Percentiles rank a stretch among this genome's conserved stretches.
phyloP scores from a whole-genome alignment of 805 yeast species.

The Myxozyma neotropica region DNA sequence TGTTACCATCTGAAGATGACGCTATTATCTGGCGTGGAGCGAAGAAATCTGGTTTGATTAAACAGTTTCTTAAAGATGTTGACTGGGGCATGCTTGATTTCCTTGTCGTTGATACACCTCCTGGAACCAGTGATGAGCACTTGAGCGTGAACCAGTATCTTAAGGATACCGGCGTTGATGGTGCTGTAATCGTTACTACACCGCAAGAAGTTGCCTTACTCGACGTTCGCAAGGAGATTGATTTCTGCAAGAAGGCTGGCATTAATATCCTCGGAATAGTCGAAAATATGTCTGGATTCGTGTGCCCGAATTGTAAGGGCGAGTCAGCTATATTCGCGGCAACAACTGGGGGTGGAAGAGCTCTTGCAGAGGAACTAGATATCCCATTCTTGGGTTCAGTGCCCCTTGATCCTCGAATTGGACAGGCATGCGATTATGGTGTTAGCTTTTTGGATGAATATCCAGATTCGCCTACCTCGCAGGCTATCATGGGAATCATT shows the following conservation, averaged over 20 bases:
- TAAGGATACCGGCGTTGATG: constrained; percentile 90
- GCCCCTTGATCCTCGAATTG: constrained; percentile 94
- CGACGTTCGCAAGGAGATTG: constrained; percentile 94
- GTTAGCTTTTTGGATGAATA: constrained; percentile 76
- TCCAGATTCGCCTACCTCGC: constrained; percentile 92
- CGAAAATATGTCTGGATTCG: constrained; percentile 98
- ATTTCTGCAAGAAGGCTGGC: constrained; percentile 89
- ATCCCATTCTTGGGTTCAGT: constrained; percentile 87
- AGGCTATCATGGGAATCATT: constrained; percentile 82
- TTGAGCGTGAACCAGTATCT: constrained; percentile 83
- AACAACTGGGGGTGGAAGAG: constrained; percentile 95
- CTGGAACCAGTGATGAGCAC: constrained; percentile 98
- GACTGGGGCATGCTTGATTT: constrained; percentile 89
- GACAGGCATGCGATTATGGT: constrained; percentile 84
- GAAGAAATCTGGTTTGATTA: constrained; percentile 90
- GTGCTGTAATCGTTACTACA: constrained; percentile 92
- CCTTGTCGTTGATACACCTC: constrained; percentile 93
- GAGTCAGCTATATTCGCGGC: constrained; percentile 89
- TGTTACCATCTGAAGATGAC: constrained; percentile 21
- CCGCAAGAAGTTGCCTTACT: constrained; percentile 96
- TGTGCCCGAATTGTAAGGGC: constrained; percentile 91
- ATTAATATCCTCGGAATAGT: constrained; percentile 86
- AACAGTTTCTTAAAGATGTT: constrained; percentile 90
- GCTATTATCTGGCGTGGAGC: constrained; percentile 89
- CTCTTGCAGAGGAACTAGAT: constrained; percentile 74